Conservation (phyloP, 257 asterid genomes). For the Capsicum rhomboideum region DNA sequence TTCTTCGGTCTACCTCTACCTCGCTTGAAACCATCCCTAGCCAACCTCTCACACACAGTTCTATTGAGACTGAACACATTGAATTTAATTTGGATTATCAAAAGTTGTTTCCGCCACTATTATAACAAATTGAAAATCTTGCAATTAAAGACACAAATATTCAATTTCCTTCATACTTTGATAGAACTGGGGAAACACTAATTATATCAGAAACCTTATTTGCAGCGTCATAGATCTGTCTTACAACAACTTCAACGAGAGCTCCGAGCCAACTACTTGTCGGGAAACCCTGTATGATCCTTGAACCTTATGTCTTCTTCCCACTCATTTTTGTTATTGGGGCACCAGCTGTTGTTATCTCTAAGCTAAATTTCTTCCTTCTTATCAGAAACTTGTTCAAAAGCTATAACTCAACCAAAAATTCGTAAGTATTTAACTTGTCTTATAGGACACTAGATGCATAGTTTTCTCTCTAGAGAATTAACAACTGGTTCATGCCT, state of each 20-base stretch:
- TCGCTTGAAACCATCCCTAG: too few species aligned
- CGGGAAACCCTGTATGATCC: conserved; percentile 33
- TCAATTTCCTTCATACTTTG: background rate
- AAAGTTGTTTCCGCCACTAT: too few species aligned
- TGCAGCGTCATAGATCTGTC: conserved; percentile 45
- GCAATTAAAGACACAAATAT: background rate
- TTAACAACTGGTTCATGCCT: background rate
- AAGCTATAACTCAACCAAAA: conserved; percentile 24
- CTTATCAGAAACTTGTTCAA: conserved; percentile 51
- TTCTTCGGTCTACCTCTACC: too few species aligned
- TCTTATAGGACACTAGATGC: background rate
- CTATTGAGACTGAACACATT: too few species aligned
- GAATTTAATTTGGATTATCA: too few species aligned
- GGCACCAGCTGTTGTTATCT: background rate
- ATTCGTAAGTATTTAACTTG: conserved; percentile 20
- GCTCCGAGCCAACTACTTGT: conserved; percentile 25
- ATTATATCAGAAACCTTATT: background rate
- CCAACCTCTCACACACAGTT: too few species aligned
- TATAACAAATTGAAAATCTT: background rate
- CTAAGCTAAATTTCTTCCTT: background rate
- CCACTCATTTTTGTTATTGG: background rate
- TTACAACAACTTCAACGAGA: conserved; percentile 37
- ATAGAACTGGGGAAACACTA: background rate
- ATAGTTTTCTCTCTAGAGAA: background rate
- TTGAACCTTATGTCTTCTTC: background rate